Conservation (phyloP, 2,329 filamentous ascomycete species). For the Verticillium klebahnii region DNA sequence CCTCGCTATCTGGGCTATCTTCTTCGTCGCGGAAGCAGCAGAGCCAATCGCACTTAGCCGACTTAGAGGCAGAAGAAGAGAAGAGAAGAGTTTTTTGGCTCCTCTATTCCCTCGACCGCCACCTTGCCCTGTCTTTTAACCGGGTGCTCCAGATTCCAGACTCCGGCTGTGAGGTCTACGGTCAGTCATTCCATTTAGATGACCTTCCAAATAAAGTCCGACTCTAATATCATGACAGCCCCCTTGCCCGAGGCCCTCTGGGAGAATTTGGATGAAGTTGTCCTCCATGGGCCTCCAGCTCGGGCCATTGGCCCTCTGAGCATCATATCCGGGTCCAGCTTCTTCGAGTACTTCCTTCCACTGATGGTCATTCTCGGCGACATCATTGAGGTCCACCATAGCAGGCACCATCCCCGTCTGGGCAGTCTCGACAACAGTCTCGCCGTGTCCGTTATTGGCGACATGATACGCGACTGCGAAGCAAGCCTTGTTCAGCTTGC, state of each 20-base stretch:
- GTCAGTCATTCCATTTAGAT: slow-evolving; percentile 13
- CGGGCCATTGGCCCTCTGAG: slow-evolving; percentile 32
- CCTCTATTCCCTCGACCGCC: slow-evolving; percentile 40
- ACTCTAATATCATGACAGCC: slow-evolving; percentile 12
- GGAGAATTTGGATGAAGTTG: slow-evolving; percentile 30
- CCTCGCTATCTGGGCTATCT: slow-evolving; percentile 23
- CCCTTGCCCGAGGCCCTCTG: slow-evolving; percentile 35
- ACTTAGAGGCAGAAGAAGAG: slow-evolving; percentile 40
- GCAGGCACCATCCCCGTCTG: slow-evolving; percentile 36
- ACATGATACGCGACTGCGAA: slow-evolving; percentile 32
- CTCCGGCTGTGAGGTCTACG: slow-evolving; percentile 36
- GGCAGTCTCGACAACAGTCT: slow-evolving; percentile 28
- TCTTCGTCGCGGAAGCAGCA: slow-evolving; percentile 25
- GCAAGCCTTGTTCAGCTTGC: slow-evolving; percentile 28
- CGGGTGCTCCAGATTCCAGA: slow-evolving; percentile 37
- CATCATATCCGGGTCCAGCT: slow-evolving; percentile 33
- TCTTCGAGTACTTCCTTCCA: slow-evolving; percentile 46
- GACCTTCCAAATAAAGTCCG: not conserved
- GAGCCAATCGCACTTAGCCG: slow-evolving; percentile 16
- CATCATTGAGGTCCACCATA: slow-evolving; percentile 42
- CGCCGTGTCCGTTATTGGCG: slow-evolving; percentile 27
- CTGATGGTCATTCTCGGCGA: slow-evolving; percentile 44
- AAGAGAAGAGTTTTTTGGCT: slow-evolving; percentile 43
- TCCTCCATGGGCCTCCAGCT: slow-evolving; percentile 23
- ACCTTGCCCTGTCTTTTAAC: slow-evolving; percentile 43